Conservation (phyloP, 176 grass and related monocot genomes). For the Triticum turgidum region DNA sequence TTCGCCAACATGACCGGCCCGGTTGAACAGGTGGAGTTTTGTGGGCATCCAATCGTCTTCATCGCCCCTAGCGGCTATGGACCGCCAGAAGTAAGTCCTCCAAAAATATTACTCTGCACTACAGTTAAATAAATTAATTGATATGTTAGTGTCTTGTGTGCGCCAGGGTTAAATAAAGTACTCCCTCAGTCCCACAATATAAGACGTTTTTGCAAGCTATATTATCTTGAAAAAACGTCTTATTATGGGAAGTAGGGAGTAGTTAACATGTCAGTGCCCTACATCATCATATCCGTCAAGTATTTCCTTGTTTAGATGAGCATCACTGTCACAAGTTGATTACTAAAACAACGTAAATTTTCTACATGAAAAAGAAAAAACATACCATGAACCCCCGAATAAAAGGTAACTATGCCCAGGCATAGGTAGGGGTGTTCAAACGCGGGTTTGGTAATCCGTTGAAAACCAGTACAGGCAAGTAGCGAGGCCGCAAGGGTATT, state of each 20-base stretch:
- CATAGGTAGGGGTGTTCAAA: background rate
- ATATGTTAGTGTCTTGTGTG: slow-evolving; percentile 35
- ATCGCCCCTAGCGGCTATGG: slow-evolving; percentile 76
- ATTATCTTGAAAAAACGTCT: no score
- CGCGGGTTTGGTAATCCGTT: background rate
- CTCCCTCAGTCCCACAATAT: no score
- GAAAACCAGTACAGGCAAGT: background rate
- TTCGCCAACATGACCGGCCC: slow-evolving; percentile 81
- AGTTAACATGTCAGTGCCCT: background rate
- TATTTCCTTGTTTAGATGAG: background rate
- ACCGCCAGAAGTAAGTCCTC: no score
- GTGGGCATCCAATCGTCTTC: slow-evolving; percentile 64
- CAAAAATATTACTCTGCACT: no score
- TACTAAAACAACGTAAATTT: background rate
- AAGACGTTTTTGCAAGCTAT: no score
- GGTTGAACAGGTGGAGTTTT: slow-evolving; percentile 64
- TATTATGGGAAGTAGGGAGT: no score
- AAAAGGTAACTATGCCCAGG: background rate
- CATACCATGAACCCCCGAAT: no score
- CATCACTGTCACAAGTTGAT: background rate
- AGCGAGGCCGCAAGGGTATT: background rate
- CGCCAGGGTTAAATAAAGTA: background rate
- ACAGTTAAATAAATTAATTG: no score
- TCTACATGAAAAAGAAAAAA: background rate
- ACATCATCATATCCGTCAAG: background rate